These are phyloP conservation scores for Raddia guianensis DNA, from an alignment of 176 grass and related monocot species.

Conservation along the genomic window DNA sequence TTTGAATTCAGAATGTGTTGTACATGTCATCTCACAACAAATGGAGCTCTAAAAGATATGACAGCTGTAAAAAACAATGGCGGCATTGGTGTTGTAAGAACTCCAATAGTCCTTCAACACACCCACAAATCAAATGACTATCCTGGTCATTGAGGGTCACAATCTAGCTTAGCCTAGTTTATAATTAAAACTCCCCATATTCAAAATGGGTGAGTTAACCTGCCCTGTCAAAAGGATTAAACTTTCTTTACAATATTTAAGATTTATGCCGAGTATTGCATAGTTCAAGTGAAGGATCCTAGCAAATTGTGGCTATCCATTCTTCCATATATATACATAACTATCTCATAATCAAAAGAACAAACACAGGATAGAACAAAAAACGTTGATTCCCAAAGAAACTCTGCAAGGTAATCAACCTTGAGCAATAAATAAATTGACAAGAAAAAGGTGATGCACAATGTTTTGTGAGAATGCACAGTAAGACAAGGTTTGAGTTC, in stretches of 20 bases:
- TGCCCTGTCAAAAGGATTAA: background rate
- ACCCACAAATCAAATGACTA: background rate
- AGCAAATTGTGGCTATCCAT: background rate
- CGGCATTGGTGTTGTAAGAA: background rate
- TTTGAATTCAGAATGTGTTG: background rate
- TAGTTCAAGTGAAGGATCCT: conserved; percentile 1
- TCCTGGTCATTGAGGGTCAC: background rate
- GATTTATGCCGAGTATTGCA: background rate
- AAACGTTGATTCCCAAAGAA: background rate
- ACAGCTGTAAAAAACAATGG: background rate
- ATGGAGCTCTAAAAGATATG: conserved; percentile 8
- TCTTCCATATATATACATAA: no score
- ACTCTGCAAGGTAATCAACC: background rate
- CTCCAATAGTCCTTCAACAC: background rate
- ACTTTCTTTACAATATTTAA: background rate
- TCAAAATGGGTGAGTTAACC: background rate
- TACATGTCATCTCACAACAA: background rate
- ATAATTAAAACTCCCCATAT: background rate
- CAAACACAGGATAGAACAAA: background rate
- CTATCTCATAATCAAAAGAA: background rate
- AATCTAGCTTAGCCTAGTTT: background rate
- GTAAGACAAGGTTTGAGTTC: background rate
- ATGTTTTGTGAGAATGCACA: background rate
- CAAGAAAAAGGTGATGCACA: background rate
- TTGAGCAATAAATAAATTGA: background rate